These are phyloP conservation scores for Cercospora beticola DNA, from an alignment of 2,329 filamentous ascomycete species.

Conservation along the genomic window DNA sequence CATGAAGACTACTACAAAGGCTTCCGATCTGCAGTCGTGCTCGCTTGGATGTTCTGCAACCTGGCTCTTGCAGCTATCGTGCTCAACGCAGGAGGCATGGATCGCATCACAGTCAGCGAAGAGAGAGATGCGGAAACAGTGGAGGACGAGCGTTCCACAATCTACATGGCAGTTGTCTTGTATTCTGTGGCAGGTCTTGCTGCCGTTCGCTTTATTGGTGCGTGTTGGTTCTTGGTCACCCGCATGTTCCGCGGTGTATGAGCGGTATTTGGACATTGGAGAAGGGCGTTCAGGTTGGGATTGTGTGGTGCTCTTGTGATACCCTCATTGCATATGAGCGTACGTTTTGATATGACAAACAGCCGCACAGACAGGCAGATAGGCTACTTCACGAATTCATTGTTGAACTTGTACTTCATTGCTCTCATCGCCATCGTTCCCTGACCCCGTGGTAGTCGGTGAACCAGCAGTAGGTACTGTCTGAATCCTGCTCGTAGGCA, in stretches of 20 bases:
- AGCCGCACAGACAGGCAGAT: constrained; percentile 3
- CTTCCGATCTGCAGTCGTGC: constrained; percentile 85
- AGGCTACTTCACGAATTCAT: background rate
- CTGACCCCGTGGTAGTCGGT: background rate
- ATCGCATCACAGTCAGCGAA: constrained; percentile 34
- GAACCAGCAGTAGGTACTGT: background rate
- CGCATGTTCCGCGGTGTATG: constrained; percentile 68
- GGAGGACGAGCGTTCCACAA: constrained; percentile 61
- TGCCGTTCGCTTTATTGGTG: constrained; percentile 82
- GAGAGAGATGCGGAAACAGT: constrained; percentile 45
- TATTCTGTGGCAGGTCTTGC: constrained; percentile 86
- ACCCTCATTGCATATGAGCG: constrained; percentile 21
- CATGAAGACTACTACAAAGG: constrained; percentile 99
- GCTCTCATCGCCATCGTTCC: background rate
- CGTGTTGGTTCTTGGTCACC: constrained; percentile 88
- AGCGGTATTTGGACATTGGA: constrained; percentile 6
- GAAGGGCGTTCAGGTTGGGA: constrained; percentile 11
- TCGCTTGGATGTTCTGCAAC: constrained; percentile 96
- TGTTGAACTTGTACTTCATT: background rate
- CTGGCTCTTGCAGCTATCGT: constrained; percentile 85
- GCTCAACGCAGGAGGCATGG: constrained; percentile 54
- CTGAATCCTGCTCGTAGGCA: background rate
- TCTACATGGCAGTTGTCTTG: constrained; percentile 83
- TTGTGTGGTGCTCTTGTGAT: constrained; percentile 13
- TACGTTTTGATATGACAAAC: constrained; percentile 1